phyloP scores from a whole-genome alignment of 2,329 filamentous ascomycete species.

The Amauroascus niger region DNA sequence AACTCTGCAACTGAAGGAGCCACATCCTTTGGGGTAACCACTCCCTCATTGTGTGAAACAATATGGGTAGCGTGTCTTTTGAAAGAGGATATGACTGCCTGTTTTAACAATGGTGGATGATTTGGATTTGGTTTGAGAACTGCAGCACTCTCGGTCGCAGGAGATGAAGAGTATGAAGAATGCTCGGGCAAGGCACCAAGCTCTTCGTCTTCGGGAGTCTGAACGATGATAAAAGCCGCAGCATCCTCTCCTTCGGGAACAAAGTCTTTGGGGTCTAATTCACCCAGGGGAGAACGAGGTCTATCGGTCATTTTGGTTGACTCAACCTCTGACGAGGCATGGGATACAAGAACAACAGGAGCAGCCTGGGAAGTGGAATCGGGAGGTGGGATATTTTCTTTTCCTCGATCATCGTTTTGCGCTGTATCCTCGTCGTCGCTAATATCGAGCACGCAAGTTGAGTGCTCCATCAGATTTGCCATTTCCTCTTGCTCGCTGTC shows the following conservation, averaged over 20 bases:
- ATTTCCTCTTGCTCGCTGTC: conserved; percentile 85
- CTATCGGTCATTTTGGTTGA: conserved; percentile 53
- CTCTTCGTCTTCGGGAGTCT: conserved; percentile 4
- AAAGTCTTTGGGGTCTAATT: conserved; percentile 58
- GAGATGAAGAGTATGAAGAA: neutral
- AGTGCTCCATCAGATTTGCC: conserved; percentile 86
- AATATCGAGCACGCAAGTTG: conserved; percentile 76
- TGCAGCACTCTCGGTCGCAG: neutral
- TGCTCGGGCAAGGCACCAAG: neutral
- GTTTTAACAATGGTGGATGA: conserved; percentile 9
- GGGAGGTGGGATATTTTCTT: conserved; percentile 82
- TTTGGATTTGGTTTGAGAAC: neutral
- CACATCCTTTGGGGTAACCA: conserved; percentile 11
- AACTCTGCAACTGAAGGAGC: neutral
- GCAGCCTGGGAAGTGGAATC: conserved; percentile 48
- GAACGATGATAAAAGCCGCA: neutral
- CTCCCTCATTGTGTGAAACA: conserved; percentile 20
- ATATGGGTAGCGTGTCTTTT: conserved; percentile 21
- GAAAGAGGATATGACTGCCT: conserved; percentile 13
- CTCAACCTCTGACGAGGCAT: conserved; percentile 17
- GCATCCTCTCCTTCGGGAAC: conserved; percentile 51
- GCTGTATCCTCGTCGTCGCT: conserved; percentile 66
- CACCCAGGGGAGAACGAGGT: conserved; percentile 55
- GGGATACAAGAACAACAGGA: conserved; percentile 18
- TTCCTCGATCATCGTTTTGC: conserved; percentile 57